Conservation (phyloP, 2,329 filamentous ascomycete genomes). For the Gaeumannomyces sp. region DNA sequence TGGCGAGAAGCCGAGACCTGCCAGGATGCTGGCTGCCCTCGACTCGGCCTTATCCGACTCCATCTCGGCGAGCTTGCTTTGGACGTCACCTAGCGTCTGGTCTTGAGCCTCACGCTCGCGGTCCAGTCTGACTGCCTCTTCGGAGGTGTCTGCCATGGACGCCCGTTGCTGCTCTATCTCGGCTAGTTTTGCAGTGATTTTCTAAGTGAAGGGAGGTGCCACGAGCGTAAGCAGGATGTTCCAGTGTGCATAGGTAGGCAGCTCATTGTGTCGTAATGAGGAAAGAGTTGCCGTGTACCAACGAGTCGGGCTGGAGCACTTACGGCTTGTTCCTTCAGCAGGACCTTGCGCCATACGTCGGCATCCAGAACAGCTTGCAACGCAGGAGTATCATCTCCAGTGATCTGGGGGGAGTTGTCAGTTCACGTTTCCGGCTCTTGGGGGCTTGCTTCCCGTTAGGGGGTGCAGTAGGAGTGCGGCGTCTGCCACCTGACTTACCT, state of each 20-base stretch:
- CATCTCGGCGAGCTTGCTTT: constrained; percentile 92
- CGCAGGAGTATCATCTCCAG: constrained; percentile 89
- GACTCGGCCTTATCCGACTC: constrained; percentile 98
- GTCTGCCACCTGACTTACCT: constrained; percentile 50
- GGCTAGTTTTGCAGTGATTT: constrained; percentile 70
- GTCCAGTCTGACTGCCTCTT: constrained; percentile 79
- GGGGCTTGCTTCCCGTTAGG: neutral
- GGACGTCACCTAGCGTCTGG: constrained; percentile 83
- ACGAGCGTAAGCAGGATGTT: neutral
- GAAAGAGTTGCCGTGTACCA: neutral
- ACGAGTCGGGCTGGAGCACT: constrained; percentile 24
- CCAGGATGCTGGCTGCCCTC: constrained; percentile 89
- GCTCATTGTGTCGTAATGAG: constrained; percentile 11
- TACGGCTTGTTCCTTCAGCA: constrained; percentile 81
- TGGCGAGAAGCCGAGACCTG: constrained; percentile 91
- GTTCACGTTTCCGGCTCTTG: neutral
- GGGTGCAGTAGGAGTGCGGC: neutral
- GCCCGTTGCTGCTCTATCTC: constrained; percentile 72
- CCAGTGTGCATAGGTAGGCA: neutral
- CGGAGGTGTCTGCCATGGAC: constrained; percentile 83
- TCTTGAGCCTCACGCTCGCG: constrained; percentile 85
- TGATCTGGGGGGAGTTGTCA: constrained; percentile 53
- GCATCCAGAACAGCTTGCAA: constrained; percentile 93
- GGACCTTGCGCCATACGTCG: constrained; percentile 96
- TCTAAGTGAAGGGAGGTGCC: constrained; percentile 30